Percentiles rank a stretch among this genome's conserved stretches.
phyloP scores from a whole-genome alignment of 352 stramenopile species.

The Pythium chondricola region DNA sequence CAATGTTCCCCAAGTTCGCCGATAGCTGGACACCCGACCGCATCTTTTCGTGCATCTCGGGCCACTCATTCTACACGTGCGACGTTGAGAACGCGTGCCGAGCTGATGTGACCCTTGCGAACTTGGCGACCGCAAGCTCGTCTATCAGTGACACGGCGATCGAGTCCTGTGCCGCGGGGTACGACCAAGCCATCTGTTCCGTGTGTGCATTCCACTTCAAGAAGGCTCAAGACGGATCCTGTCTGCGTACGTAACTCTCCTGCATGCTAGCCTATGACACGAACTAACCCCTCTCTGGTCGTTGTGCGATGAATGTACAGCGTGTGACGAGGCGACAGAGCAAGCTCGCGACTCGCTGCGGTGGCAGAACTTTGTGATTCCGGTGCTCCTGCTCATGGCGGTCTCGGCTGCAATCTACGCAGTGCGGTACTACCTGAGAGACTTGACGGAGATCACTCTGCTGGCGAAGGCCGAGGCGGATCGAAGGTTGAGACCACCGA shows the following conservation, averaged over 20 bases:
- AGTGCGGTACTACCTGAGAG: constrained; percentile 46
- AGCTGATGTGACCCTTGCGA: constrained; percentile 35
- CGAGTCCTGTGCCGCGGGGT: constrained; percentile 38
- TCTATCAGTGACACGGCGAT: too few species aligned
- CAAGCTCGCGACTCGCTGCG: constrained; percentile 40
- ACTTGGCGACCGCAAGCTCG: constrained; percentile 13
- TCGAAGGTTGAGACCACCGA: constrained; percentile 31
- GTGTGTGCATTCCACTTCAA: constrained; percentile 55
- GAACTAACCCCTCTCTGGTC: too few species aligned
- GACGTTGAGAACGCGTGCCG: constrained; percentile 49
- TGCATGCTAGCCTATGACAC: neutral
- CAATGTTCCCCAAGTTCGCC: constrained; percentile 23
- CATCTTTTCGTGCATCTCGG: constrained; percentile 52
- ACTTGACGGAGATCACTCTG: constrained; percentile 53
- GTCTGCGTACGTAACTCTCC: constrained; percentile 36
- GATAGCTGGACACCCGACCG: constrained; percentile 57
- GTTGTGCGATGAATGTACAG: constrained; percentile 12
- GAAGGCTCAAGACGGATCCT: constrained; percentile 44
- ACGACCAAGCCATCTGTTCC: constrained; percentile 62
- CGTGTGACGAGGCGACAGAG: constrained; percentile 44
- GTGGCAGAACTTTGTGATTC: constrained; percentile 76
- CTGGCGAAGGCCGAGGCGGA: constrained; percentile 59
- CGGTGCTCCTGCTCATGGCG: constrained; percentile 34
- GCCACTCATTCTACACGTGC: constrained; percentile 55
- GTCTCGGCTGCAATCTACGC: constrained; percentile 25